phyloP scores from a whole-genome alignment of 2,329 filamentous ascomycete genomes.

The Aspergillus hortae region DNA sequence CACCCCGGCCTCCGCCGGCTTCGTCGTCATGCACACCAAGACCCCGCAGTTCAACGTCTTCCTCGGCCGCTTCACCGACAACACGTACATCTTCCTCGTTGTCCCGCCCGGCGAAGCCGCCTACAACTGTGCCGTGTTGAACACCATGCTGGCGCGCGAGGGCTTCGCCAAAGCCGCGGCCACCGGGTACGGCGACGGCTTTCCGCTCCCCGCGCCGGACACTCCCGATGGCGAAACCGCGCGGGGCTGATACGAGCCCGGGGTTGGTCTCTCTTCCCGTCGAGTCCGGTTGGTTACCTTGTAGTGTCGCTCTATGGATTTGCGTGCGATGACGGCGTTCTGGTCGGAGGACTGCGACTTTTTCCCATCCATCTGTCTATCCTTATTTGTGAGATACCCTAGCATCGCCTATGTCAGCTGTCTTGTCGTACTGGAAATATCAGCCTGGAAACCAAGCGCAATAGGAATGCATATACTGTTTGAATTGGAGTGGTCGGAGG shows the following conservation, averaged over 20 bases:
- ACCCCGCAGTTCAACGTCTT: slow-evolving; percentile 80
- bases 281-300: too few species aligned
- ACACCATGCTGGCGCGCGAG: slow-evolving; percentile 80
- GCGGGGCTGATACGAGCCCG: slow-evolving; percentile 3
- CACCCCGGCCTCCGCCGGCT: slow-evolving; percentile 40
- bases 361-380: slow-evolving; percentile 1
- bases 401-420: not conserved
- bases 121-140: slow-evolving; percentile 86
- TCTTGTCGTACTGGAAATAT: not conserved
- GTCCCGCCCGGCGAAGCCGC: slow-evolving; percentile 86
- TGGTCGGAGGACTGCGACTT: not conserved
- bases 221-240: slow-evolving; percentile 18
- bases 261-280: not conserved
- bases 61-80: slow-evolving; percentile 91
- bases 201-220: slow-evolving; percentile 36
- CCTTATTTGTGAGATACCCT: slow-evolving; percentile 5
- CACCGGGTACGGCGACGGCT: slow-evolving; percentile 38
- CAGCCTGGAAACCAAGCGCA: not conserved
- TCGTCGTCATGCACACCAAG: slow-evolving; percentile 48
- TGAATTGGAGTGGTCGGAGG: too few species aligned
- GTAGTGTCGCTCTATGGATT: not conserved
- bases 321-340: slow-evolving; percentile 5
- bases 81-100: slow-evolving; percentile 92
- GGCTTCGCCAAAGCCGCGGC: slow-evolving; percentile 68
- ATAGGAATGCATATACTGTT: not conserved